Conservation (phyloP, 1,139 yeast genomes). For the Yamadazyma mexicana region DNA sequence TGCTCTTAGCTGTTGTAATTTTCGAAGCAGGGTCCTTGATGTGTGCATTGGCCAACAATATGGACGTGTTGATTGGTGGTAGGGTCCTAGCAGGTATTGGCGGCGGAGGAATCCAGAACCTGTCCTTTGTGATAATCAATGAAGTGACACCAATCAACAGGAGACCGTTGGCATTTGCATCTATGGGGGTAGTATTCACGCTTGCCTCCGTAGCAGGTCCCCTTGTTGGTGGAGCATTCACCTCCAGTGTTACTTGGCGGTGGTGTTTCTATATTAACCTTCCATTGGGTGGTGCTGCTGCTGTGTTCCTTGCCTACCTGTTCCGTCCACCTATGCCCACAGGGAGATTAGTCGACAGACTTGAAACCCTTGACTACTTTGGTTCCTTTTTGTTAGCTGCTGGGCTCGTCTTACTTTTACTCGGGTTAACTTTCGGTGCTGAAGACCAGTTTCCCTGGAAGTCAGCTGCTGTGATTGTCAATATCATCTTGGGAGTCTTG, state of each 20-base stretch:
- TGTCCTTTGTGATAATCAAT: conserved; percentile 25
- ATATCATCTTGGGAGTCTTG: conserved; percentile 46
- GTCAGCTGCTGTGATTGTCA: conserved; percentile 46
- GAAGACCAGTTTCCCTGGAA: conserved; percentile 51
- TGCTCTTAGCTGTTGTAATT: conserved; percentile 32
- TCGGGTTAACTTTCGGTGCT: conserved; percentile 35
- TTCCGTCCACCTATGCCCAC: conserved; percentile 33
- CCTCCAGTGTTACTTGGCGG: conserved; percentile 54
- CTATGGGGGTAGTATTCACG: conserved; percentile 36
- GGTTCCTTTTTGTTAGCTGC: conserved; percentile 48
- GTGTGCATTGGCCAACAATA: conserved; percentile 33
- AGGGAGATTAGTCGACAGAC: conserved; percentile 24
- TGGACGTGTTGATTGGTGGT: conserved; percentile 38
- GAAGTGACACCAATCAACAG: conserved; percentile 30
- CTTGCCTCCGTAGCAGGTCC: conserved; percentile 58
- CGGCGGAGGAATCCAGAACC: conserved; percentile 29
- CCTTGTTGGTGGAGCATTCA: conserved; percentile 52
- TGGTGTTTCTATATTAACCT: conserved; percentile 69
- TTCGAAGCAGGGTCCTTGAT: conserved; percentile 38
- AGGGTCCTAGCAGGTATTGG: conserved; percentile 34
- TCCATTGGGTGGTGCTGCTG: conserved; percentile 37
- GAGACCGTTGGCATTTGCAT: conserved; percentile 27
- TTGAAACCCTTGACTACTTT: conserved; percentile 45
- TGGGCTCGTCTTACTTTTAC: conserved; percentile 43
- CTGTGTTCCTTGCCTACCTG: conserved; percentile 22